A percentile compares a stretch with the other conserved stretches of the same genome.
Conservation (phyloP, 768 basidiomycete species). For the Kwoniella botswanensis region DNA sequence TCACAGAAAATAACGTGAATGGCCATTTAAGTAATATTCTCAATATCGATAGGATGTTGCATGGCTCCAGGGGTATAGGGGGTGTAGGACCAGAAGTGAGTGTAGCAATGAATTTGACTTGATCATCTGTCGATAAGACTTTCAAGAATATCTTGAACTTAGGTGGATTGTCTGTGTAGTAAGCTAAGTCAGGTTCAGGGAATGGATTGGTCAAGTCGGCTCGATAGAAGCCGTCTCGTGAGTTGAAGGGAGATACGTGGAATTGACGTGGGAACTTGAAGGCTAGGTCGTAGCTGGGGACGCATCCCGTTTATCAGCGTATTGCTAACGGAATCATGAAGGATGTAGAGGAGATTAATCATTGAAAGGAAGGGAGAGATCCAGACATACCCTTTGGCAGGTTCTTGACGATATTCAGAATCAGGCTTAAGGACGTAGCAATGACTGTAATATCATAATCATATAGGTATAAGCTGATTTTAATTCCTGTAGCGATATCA, state of each 20-base stretch:
- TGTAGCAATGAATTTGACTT: slow-evolving; percentile 66
- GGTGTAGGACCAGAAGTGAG: slow-evolving; percentile 62
- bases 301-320: too few relatives aligned
- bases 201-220: slow-evolving; percentile 65
- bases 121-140: slow-evolving; percentile 55
- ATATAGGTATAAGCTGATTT: neutral
- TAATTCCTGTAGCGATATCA: neutral
- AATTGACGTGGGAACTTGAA: slow-evolving; percentile 73
- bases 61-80: slow-evolving; percentile 49
- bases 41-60: slow-evolving; percentile 42
- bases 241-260: slow-evolving; percentile 79
- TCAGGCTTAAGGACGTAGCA: slow-evolving; percentile 33
- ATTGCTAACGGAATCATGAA: neutral
- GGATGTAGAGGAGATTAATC: neutral
- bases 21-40: slow-evolving; percentile 62
- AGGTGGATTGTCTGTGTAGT: slow-evolving; percentile 28
- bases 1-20: slow-evolving; percentile 64
- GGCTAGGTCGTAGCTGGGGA: slow-evolving; percentile 61
- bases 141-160: slow-evolving; percentile 38
- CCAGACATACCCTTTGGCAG: slow-evolving; percentile 20
- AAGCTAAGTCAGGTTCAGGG: slow-evolving; percentile 49
- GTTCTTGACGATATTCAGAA: slow-evolving; percentile 18
- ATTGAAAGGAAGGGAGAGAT: neutral
- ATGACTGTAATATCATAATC: slow-evolving; percentile 24
- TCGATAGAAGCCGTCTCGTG: slow-evolving; percentile 69